phyloP scores from a whole-genome alignment of 805 yeast genomes.

The Torulaspora quercuum region DNA sequence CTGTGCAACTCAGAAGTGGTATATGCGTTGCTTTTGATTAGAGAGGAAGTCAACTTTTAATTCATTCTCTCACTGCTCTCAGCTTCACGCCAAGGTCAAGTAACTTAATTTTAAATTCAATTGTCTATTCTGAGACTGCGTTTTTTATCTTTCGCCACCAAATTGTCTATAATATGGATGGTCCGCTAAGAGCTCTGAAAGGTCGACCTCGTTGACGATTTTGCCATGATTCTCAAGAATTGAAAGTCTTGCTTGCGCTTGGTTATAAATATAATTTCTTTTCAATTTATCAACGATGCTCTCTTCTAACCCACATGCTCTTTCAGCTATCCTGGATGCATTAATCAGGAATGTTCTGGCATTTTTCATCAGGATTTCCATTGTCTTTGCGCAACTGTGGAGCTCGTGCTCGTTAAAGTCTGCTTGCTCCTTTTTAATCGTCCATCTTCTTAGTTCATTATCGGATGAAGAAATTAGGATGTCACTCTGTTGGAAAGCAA shows the following conservation, averaged over 20 bases:
- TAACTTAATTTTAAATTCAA: no score
- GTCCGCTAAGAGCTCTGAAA: conserved; percentile 20
- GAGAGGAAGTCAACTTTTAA: no score
- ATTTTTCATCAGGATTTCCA: conserved; percentile 26
- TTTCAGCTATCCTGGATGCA: conserved; percentile 26
- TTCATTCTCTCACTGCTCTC: no score
- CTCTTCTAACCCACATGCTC: conserved; percentile 33
- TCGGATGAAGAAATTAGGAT: conserved; percentile 25
- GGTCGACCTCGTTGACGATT: conserved; percentile 1
- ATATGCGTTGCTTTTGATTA: no score
- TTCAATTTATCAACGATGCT: conserved; percentile 30
- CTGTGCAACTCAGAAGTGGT: no score
- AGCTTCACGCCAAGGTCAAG: no score
- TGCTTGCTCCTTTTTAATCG: conserved; percentile 14
- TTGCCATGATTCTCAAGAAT: conserved; percentile 11
- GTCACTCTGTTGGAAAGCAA: conserved; percentile 30
- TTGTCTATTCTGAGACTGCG: no score
- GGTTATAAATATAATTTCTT: conserved; percentile 30
- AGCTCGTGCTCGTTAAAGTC: conserved; percentile 13
- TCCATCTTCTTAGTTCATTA: conserved; percentile 27
- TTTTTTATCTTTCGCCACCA: no score
- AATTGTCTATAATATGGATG: conserved; percentile 23
- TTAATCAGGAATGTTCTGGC: conserved; percentile 25
- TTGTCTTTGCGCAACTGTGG: conserved; percentile 10
- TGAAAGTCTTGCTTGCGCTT: conserved; percentile 23